These are phyloP conservation scores for Talaromyces rugulosus DNA, from an alignment of 2,329 filamentous ascomycete species.

Conservation along the genomic window DNA sequence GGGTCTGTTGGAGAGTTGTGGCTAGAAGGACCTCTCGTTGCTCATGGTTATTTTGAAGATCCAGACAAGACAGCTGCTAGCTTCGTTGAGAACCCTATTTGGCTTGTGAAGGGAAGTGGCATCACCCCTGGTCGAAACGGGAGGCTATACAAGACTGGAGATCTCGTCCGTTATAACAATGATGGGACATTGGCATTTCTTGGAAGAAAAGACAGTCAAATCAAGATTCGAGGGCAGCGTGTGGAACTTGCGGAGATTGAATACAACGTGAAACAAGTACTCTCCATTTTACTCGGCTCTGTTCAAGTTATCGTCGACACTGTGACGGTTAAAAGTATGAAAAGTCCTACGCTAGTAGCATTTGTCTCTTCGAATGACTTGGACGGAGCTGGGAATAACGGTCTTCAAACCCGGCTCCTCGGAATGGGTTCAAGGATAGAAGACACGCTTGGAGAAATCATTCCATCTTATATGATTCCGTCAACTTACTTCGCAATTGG, in stretches of 20 bases:
- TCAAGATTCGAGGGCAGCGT: slow-evolving; percentile 12
- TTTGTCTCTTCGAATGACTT: neutral
- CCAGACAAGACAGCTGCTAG: slow-evolving; percentile 65
- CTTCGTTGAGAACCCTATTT: slow-evolving; percentile 59
- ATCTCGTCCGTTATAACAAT: slow-evolving; percentile 59
- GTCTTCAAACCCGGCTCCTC: neutral
- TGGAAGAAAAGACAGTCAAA: slow-evolving; percentile 10
- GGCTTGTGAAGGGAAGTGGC: slow-evolving; percentile 49
- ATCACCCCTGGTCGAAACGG: slow-evolving; percentile 29
- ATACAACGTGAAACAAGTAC: slow-evolving; percentile 1
- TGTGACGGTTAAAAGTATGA: neutral
- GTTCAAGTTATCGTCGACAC: slow-evolving; percentile 3
- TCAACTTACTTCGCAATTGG: slow-evolving; percentile 16
- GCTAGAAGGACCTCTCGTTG: slow-evolving; percentile 75
- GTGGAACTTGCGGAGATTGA: slow-evolving; percentile 10
- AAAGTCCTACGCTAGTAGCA: neutral
- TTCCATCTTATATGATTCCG: slow-evolving; percentile 22
- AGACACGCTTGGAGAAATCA: slow-evolving; percentile 2
- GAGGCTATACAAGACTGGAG: slow-evolving; percentile 75
- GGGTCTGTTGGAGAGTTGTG: slow-evolving; percentile 81
- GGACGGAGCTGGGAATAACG: neutral
- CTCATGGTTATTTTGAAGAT: slow-evolving; percentile 79
- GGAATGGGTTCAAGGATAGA: neutral
- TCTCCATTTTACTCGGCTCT: neutral
- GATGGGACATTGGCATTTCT: slow-evolving; percentile 10